Base-by-base conservation (phyloP, 2,329 filamentous ascomycete species). In the Periconia sp. region DNA sequence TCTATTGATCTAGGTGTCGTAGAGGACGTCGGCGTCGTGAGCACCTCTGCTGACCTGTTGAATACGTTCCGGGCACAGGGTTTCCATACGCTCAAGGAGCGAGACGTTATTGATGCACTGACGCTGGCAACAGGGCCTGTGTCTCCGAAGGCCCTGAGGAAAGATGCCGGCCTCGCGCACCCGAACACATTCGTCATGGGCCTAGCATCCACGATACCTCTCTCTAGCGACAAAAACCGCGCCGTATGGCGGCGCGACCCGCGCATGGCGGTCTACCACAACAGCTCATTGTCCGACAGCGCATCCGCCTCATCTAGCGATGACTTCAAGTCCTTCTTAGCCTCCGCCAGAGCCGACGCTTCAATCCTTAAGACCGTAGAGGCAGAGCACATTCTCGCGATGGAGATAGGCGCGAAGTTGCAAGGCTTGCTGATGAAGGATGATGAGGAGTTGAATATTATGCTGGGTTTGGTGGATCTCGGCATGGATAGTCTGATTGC, bases 1-100 rank as follows among this genome's bases (percentile, higher is more conserved):
- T 23, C 46, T 1, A 42, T 86, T 2, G 75, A 84, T 52, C 65
- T 85, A 11, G 80, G 79, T 0, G 73, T 73, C 1, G 73, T 85
- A 7, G 61, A 65, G 3, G 73, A 48, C 10, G 40, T 57, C 4
- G 75, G 76, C 1, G 70, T 65, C 37, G 53, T 76, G 3, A 21
- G 31, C 3, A n/a, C 50, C 6, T 46, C 48, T n/a, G 3, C 41
- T 43, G 24, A n/a, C 4, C n/a, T 48, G 5, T 26, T 48, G 9
- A 18, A 43, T 23, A 22, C 36, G 8, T 24, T 52, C n/a, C 26
- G 8, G 7, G 32, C 22, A 13, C 12, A 23, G 1, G 24, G 22
- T 8, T 31, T 13, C 4, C 23, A 10, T 2, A 4, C 21, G 5
- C 16, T 32, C 12, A 19, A 19, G 18, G 43, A 35, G 29, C 9